Evolutionary conservation across 129 eudicot genomes (phyloP).

Genomic region (Ambrosia artemisiifolia): DNA sequence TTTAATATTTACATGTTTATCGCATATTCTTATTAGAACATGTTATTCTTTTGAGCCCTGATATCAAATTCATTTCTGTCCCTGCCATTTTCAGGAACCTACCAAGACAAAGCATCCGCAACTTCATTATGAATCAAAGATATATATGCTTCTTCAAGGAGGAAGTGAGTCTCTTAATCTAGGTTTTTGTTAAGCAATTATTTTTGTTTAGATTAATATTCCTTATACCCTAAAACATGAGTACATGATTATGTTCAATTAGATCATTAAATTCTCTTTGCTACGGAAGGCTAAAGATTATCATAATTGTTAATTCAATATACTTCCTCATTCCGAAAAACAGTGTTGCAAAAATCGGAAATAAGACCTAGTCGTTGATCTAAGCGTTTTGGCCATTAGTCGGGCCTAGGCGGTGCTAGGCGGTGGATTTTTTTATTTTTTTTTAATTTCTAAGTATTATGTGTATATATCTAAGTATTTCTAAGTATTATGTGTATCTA

Average conservation of each 20-base stretch:
- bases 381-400: no score
- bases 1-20: background rate
- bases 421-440: no score
- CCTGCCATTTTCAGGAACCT: slow-evolving; percentile 52
- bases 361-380: no score
- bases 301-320: background rate
- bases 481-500: no score
- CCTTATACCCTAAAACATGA: background rate
- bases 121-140: slow-evolving; percentile 75
- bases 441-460: no score
- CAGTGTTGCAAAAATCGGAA: no score
- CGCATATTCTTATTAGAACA: background rate
- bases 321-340: background rate
- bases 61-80: background rate
- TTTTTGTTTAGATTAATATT: background rate
- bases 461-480: no score
- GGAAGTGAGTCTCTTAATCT: slow-evolving; percentile 54
- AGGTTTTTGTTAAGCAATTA: background rate
- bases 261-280: background rate
- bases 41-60: background rate
- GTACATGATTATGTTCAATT: background rate
- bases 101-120: slow-evolving; percentile 80
- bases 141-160: slow-evolving; percentile 75
- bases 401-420: no score
- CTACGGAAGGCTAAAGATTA: background rate